A percentile compares a stretch with the other conserved stretches of the same genome.
Evolutionary conservation across 2,329 filamentous ascomycete genomes (phyloP).

Genomic region (Biscogniauxia marginata): DNA sequence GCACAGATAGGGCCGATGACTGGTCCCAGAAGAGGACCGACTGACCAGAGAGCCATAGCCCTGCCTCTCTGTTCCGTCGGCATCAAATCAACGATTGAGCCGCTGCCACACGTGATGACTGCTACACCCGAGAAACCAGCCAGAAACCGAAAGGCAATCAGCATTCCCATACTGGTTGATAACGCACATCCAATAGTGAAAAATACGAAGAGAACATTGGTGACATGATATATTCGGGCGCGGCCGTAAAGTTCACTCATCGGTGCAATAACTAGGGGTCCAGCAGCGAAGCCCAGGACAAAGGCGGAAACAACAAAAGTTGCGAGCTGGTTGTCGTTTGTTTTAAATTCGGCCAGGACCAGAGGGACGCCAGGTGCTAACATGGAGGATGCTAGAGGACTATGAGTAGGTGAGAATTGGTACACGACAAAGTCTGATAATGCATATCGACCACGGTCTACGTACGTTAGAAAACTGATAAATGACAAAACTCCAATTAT

Average conservation of each 20-base stretch:
- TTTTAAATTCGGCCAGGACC: slow-evolving; percentile 16
- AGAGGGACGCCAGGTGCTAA: slow-evolving; percentile 18
- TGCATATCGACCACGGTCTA: background rate
- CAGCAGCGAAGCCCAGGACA: slow-evolving; percentile 17
- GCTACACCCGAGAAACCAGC: slow-evolving; percentile 30
- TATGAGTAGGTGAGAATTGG: slow-evolving; percentile 1
- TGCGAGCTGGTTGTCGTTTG: slow-evolving; percentile 10
- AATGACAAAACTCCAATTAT: slow-evolving; percentile 6
- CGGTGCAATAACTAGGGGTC: slow-evolving; percentile 15
- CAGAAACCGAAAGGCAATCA: slow-evolving; percentile 30
- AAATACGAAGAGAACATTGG: slow-evolving; percentile 17
- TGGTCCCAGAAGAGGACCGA: slow-evolving; percentile 37
- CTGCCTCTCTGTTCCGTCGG: slow-evolving; percentile 34
- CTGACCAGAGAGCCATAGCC: slow-evolving; percentile 36
- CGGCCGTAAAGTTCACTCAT: slow-evolving; percentile 22
- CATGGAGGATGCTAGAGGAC: slow-evolving; percentile 20
- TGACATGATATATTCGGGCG: slow-evolving; percentile 12
- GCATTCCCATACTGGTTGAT: slow-evolving; percentile 12
- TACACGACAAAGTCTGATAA: background rate
- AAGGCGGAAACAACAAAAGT: slow-evolving; percentile 18
- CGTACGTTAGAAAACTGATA: slow-evolving; percentile 6
- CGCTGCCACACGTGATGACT: slow-evolving; percentile 36
- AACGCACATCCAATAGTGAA: slow-evolving; percentile 19
- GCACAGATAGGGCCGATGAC: slow-evolving; percentile 46
- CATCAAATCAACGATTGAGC: slow-evolving; percentile 39